A percentile compares a stretch with the other conserved stretches of the same genome.
phyloP scores from a whole-genome alignment of 305 asterid genomes.

The Fraxinus sp. region DNA sequence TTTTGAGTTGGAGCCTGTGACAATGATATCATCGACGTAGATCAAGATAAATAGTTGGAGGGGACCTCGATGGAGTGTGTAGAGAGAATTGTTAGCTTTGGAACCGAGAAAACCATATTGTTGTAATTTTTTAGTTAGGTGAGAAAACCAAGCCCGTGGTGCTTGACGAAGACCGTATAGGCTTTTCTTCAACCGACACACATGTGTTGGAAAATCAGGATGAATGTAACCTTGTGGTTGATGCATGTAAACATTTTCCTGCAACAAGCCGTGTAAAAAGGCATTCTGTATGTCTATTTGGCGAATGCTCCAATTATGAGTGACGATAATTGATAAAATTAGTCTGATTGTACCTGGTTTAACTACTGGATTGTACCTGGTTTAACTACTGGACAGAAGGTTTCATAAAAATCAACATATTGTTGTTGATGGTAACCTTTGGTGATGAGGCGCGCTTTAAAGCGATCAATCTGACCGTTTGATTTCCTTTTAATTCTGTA shows the following conservation, averaged over 20 bases:
- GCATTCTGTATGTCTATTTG: neutral
- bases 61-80: too few species aligned
- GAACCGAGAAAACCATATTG: too few species aligned
- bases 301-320: neutral
- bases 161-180: neutral
- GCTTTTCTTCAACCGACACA: neutral
- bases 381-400: neutral
- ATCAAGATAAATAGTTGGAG: too few species aligned
- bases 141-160: too few species aligned
- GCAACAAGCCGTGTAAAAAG: neutral
- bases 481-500: neutral
- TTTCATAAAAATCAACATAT: neutral
- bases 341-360: neutral
- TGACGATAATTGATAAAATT: neutral
- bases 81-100: too few species aligned
- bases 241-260: neutral
- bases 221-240: neutral
- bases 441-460: too few species aligned
- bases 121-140: too few species aligned
- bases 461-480: neutral
- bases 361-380: neutral
- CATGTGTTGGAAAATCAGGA: neutral
- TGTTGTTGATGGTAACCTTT: neutral
- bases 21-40: too few species aligned
- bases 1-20: too few species aligned